Evolutionary conservation across 345 rosid genomes (phyloP).

Genomic region (Populus euphratica): DNA sequence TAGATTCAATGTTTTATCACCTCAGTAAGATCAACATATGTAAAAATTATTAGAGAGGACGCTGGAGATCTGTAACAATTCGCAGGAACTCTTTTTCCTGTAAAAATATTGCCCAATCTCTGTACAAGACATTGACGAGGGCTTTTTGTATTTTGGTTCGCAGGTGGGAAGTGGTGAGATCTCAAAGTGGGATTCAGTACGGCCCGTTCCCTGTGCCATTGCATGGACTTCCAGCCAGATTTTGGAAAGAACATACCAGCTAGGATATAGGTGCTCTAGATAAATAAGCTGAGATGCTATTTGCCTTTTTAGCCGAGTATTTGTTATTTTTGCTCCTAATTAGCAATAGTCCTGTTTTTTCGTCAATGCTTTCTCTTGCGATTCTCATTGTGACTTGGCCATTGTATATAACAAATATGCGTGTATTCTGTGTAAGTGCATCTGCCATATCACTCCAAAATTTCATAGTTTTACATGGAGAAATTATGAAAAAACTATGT

Average conservation of each 20-base stretch:
- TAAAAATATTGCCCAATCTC: not conserved
- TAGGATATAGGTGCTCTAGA: not conserved
- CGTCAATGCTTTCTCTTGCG: not conserved
- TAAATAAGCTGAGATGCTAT: slow-evolving; percentile 1
- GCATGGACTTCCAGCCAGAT: slow-evolving; percentile 68
- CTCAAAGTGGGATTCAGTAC: slow-evolving; percentile 53
- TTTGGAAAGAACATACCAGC: slow-evolving; percentile 43
- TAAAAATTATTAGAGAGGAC: not conserved
- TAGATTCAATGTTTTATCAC: too few relatives aligned
- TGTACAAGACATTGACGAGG: slow-evolving; percentile 14
- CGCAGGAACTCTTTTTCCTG: too few relatives aligned
- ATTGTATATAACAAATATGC: too few relatives aligned
- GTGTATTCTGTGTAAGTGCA: too few relatives aligned
- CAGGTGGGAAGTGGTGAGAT: slow-evolving; percentile 73
- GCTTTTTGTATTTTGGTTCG: slow-evolving; percentile 25
- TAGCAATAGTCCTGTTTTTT: not conserved
- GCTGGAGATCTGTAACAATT: not conserved
- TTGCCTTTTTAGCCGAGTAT: not conserved
- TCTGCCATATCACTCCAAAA: too few relatives aligned
- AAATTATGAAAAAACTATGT: too few relatives aligned
- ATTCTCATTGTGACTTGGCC: not conserved
- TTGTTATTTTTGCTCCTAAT: slow-evolving; percentile 1
- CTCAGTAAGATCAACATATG: not conserved
- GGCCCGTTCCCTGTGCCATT: slow-evolving; percentile 75
- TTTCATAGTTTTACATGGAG: too few relatives aligned